Percentiles rank a stretch among this genome's conserved stretches.
Evolutionary conservation across 75 land plant genomes (phyloP).

Genomic region (Pinus albicaulis): DNA sequence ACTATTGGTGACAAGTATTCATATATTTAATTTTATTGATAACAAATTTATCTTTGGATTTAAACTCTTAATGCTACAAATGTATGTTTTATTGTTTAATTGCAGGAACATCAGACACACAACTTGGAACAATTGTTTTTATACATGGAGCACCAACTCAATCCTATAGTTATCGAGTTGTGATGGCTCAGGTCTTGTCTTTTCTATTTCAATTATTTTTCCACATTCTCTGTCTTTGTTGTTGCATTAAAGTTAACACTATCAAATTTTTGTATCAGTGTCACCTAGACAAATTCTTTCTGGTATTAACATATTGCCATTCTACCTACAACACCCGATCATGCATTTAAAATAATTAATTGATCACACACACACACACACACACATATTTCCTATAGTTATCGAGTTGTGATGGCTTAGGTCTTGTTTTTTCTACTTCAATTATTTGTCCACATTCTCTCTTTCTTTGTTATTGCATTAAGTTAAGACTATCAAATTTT

Average conservation of each 20-base stretch:
- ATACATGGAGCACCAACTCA: conserved; percentile 98
- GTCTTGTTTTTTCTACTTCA: conserved; percentile 26
- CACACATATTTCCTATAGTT: conserved; percentile 69
- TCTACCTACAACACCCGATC: background rate
- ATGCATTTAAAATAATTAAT: background rate
- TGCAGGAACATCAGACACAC: conserved; percentile 61
- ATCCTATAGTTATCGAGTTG: conserved; percentile 87
- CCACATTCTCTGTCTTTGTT: background rate
- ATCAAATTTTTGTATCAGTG: background rate
- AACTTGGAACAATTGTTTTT: conserved; percentile 81
- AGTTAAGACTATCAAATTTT: background rate
- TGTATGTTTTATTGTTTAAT: background rate
- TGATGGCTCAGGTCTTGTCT: conserved; percentile 79
- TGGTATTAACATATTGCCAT: background rate
- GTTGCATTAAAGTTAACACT: background rate
- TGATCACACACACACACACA: too few relatives aligned
- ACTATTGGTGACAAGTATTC: too few relatives aligned
- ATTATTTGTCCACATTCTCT: background rate
- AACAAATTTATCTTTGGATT: too few relatives aligned
- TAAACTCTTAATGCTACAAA: too few relatives aligned
- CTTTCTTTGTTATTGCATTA: background rate
- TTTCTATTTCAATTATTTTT: conserved; percentile 4
- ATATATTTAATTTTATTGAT: too few relatives aligned
- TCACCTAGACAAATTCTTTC: background rate
- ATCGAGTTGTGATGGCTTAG: conserved; percentile 89